A percentile compares a stretch with the other conserved stretches of the same genome.
These are phyloP conservation scores for Porphyrellus cyaneotinctus DNA, from an alignment of 768 basidiomycete species.

Conservation along the genomic window DNA sequence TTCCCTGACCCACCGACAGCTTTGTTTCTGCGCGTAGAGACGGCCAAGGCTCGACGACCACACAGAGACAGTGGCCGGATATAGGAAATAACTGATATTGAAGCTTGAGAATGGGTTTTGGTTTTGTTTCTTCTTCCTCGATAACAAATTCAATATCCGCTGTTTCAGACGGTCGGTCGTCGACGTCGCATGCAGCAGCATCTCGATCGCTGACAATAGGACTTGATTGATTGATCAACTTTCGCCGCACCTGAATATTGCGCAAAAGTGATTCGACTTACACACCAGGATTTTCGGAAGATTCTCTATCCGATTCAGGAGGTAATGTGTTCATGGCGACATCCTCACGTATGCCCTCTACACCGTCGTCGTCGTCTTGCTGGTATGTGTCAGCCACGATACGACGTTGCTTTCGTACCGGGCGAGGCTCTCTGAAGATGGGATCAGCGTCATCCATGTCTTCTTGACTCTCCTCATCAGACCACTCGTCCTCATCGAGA, in stretches of 20 bases:
- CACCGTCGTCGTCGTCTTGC: slow-evolving; percentile 22
- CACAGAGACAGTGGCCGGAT: slow-evolving; percentile 68
- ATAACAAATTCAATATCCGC: slow-evolving; percentile 39
- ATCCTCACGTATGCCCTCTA: slow-evolving; percentile 9
- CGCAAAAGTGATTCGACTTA: background rate
- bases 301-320: background rate
- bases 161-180: background rate
- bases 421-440: slow-evolving; percentile 18
- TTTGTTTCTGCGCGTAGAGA: slow-evolving; percentile 38
- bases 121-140: slow-evolving; percentile 66
- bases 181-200: background rate
- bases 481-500: slow-evolving; percentile 25
- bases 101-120: slow-evolving; percentile 63
- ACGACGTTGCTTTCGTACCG: slow-evolving; percentile 32
- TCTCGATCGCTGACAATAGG: background rate
- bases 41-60: slow-evolving; percentile 83
- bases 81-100: slow-evolving; percentile 69
- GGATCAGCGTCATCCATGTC: slow-evolving; percentile 9
- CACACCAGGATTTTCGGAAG: background rate
- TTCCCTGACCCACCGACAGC: slow-evolving; percentile 30
- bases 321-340: slow-evolving; percentile 14
- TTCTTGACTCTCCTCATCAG: slow-evolving; percentile 18
- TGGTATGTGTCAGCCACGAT: slow-evolving; percentile 23
- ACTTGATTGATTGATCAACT: background rate
- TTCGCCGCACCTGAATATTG: background rate